Evolutionary conservation across 2,329 filamentous ascomycete species (phyloP).

Genomic region (Decorospora gaudefroyi): DNA sequence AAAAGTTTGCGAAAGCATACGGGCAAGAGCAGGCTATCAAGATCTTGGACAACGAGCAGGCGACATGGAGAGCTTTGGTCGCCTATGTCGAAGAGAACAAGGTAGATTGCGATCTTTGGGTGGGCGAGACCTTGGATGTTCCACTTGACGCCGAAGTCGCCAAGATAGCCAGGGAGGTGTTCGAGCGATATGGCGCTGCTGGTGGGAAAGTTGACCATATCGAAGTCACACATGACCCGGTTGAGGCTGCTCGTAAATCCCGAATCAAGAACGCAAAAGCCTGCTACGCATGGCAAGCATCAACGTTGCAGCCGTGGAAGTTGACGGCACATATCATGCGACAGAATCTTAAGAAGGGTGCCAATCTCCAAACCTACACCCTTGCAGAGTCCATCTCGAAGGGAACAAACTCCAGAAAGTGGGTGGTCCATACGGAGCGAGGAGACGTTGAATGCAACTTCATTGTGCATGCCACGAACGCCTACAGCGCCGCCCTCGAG

Average conservation of each 20-base stretch:
- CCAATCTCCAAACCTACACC: conserved; percentile 32
- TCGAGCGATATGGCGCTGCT: conserved; percentile 25
- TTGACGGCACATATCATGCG: conserved; percentile 36
- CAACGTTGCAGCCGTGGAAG: conserved; percentile 37
- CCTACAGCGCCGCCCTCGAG: conserved; percentile 34
- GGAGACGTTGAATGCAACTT: conserved; percentile 26
- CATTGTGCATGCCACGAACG: conserved; percentile 33
- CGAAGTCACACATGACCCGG: conserved; percentile 25
- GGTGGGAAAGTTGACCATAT: conserved; percentile 33
- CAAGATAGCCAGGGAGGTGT: conserved; percentile 23
- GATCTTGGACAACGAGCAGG: conserved; percentile 34
- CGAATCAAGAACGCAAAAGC: conserved; percentile 30
- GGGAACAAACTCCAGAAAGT: conserved; percentile 13
- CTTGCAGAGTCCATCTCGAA: conserved; percentile 16
- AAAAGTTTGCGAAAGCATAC: conserved; percentile 34
- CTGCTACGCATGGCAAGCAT: conserved; percentile 33
- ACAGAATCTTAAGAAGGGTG: conserved; percentile 22
- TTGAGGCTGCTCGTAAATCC: conserved; percentile 19
- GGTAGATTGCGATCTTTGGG: conserved; percentile 36
- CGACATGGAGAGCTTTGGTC: conserved; percentile 30
- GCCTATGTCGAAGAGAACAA: conserved; percentile 27
- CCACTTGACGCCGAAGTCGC: conserved; percentile 33
- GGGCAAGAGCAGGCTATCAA: conserved; percentile 34
- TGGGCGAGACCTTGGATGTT: conserved; percentile 36
- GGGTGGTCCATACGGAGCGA: conserved; percentile 26